These are phyloP conservation scores for Lojkania enalia DNA, from an alignment of 2,329 filamentous ascomycete species.

Conservation along the genomic window DNA sequence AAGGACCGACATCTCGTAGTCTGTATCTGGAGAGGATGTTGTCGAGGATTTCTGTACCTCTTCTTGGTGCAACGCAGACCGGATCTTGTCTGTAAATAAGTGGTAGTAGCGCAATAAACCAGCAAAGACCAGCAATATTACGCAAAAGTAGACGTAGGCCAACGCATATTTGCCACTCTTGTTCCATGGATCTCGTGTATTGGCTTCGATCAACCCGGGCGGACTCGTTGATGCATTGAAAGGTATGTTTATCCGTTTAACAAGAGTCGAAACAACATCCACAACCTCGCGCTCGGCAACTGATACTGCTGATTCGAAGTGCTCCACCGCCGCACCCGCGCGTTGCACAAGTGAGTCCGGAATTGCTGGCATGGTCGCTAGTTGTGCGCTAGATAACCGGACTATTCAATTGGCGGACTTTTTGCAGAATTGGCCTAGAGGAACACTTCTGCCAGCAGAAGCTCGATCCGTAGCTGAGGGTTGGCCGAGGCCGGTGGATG, in stretches of 20 bases:
- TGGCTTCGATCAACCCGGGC: slow-evolving; percentile 59
- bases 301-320: slow-evolving; percentile 32
- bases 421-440: slow-evolving; percentile 16
- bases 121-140: slow-evolving; percentile 70
- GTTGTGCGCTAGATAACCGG: slow-evolving; percentile 17
- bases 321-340: slow-evolving; percentile 33
- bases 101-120: slow-evolving; percentile 77
- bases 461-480: slow-evolving; percentile 25
- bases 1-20: slow-evolving; percentile 65
- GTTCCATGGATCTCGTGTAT: slow-evolving; percentile 72
- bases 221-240: slow-evolving; percentile 57
- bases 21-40: slow-evolving; percentile 58
- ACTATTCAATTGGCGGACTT: slow-evolving; percentile 13
- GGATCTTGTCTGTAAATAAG: slow-evolving; percentile 90
- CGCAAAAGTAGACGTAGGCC: slow-evolving; percentile 85
- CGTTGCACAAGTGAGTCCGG: slow-evolving; percentile 32
- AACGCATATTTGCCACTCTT: slow-evolving; percentile 83
- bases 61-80: slow-evolving; percentile 86
- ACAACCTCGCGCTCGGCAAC: slow-evolving; percentile 33
- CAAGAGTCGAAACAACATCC: slow-evolving; percentile 32
- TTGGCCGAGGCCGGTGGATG: slow-evolving; percentile 20
- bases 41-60: slow-evolving; percentile 70
- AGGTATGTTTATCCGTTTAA: slow-evolving; percentile 58
- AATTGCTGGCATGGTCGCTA: slow-evolving; percentile 38
- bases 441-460: slow-evolving; percentile 43